Base-by-base conservation (phyloP, 2,329 filamentous ascomycete species). In the Knufia fluminis region DNA sequence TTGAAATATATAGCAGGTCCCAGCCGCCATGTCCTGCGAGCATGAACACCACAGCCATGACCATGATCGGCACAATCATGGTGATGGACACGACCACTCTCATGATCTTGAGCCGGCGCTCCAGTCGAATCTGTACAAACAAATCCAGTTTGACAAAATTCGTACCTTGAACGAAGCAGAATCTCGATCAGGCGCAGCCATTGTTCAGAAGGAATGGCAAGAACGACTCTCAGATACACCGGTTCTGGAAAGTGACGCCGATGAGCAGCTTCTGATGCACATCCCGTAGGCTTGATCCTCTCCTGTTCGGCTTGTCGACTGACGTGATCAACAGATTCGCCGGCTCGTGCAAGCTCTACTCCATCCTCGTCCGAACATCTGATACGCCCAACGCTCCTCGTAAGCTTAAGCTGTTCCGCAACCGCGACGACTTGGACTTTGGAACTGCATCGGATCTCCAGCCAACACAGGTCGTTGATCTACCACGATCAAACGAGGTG, bases 51-150 rank as follows among this genome's bases (percentile, higher is more conserved):
- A 72, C 52, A 60, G 61, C 40, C 64, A 66, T 50, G 66, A 68
- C 39, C 71, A 76, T 59, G 33, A 39, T 14, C 72, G 66, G 50
- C 71, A 75, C 54, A 71, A 72, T 55, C 69, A 72, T 57, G 75
- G 79, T 57, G 74, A 76, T 52, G 77, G 72, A 36, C 89, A 96
- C 66, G 89, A 95, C 67, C 91, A 96, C 70, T 83, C 79, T 41
- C 86, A 97, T 71, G 91, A 97, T 71, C 80, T 95, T 60, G 90
- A 86, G 1, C 92, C 92, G 0, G 91, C 90, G 1, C 75, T 96
- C 14, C 91, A 97, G 68, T 84, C 83, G 60, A 88, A 89, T 36
- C 81, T 98, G 31, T 97, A 96, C 72, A 81, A 86, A 56, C 85
- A 95, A 65, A 89, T 98, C 67, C 80, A 90, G 65, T 96, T 97